These are phyloP conservation scores for Dispira simplex DNA, from an alignment of 192 early-diverging fungal species.

Conservation along the genomic window DNA sequence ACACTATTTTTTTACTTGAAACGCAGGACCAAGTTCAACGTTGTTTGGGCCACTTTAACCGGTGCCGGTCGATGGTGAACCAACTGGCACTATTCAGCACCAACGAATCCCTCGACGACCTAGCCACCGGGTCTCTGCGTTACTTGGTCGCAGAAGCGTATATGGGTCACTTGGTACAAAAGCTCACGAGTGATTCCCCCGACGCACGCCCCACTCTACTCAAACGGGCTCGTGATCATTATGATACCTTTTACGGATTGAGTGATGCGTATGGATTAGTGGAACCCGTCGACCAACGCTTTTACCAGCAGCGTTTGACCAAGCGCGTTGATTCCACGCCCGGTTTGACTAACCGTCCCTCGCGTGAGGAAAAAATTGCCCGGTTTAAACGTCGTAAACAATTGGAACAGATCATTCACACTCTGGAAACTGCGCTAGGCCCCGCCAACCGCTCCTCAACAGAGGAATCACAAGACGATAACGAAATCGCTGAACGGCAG, in stretches of 20 bases:
- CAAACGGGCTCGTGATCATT: not conserved
- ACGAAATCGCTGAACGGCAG: slow-evolving; percentile 68
- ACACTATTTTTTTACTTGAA: not conserved
- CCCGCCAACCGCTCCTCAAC: slow-evolving; percentile 11
- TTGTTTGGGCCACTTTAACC: slow-evolving; percentile 22
- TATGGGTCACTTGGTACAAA: slow-evolving; percentile 33
- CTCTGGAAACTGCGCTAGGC: slow-evolving; percentile 5
- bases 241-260: slow-evolving; percentile 1
- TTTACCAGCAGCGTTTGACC: not conserved
- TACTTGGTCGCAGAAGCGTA: slow-evolving; percentile 42
- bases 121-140: slow-evolving; percentile 62
- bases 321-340: slow-evolving; percentile 18
- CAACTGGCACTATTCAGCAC: slow-evolving; percentile 61
- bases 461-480: slow-evolving; percentile 30
- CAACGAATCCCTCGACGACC: slow-evolving; percentile 82
- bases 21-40: not conserved
- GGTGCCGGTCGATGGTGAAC: slow-evolving; percentile 30
- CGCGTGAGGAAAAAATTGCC: slow-evolving; percentile 54
- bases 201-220: slow-evolving; percentile 2
- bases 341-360: slow-evolving; percentile 30
- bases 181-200: slow-evolving; percentile 26
- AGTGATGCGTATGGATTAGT: slow-evolving; percentile 1
- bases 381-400: slow-evolving; percentile 65
- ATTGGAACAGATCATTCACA: slow-evolving; percentile 36
- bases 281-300: not conserved